Percentiles rank a stretch among this genome's conserved stretches.
Conservation (phyloP, 768 basidiomycete genomes). For the Suillus clintonianus region DNA sequence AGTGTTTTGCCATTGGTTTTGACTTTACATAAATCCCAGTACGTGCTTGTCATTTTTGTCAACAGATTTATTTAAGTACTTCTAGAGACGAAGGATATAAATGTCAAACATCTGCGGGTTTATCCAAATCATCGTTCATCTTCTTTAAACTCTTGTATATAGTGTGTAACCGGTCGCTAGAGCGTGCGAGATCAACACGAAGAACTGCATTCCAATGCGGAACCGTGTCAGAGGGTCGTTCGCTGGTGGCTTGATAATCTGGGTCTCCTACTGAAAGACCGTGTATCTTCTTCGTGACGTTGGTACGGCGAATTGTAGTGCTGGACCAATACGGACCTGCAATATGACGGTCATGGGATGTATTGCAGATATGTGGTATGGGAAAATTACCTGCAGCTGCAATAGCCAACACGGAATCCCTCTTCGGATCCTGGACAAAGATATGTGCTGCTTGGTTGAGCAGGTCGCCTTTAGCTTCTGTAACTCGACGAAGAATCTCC, state of each 20-base stretch:
- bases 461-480: not conserved
- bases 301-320: not conserved
- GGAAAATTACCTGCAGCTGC: not conserved
- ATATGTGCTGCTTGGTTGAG: not conserved
- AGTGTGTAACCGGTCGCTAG: not conserved
- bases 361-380: not conserved
- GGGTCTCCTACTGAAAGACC: not conserved
- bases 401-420: constrained; percentile 1
- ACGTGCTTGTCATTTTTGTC: too few species aligned
- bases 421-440: not conserved
- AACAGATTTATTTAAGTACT: too few species aligned
- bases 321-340: constrained; percentile 1
- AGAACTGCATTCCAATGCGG: not conserved
- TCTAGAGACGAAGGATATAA: too few species aligned
- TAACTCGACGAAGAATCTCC: not conserved
- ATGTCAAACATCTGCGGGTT: too few species aligned
- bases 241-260: not conserved
- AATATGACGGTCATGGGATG: not conserved
- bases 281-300: not conserved
- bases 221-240: not conserved
- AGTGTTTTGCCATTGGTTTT: too few species aligned
- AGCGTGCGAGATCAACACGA: not conserved
- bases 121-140: not conserved
- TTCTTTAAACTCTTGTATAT: not conserved
- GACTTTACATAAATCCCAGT: too few species aligned